phyloP scores from a whole-genome alignment of 2,329 filamentous ascomycete species.

The Lecanicillium sp. region DNA sequence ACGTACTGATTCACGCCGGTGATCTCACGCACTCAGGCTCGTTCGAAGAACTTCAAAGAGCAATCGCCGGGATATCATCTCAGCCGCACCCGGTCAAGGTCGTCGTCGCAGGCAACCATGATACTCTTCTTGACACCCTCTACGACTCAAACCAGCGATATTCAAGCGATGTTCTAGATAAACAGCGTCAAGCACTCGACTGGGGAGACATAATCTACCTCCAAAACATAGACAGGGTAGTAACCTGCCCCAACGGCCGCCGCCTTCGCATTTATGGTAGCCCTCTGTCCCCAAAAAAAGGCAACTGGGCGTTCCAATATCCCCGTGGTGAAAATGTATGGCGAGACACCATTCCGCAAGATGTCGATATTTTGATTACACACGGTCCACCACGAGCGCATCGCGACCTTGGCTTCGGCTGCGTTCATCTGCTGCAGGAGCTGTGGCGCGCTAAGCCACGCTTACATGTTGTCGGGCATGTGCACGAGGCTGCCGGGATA shows the following conservation, averaged over 20 bases:
- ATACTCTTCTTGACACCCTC: conserved; percentile 26
- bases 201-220: conserved; percentile 19
- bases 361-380: conserved; percentile 30
- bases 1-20: conserved; percentile 39
- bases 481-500: conserved; percentile 45
- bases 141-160: too few relatives aligned
- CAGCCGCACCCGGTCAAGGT: conserved; percentile 34
- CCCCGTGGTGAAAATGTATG: conserved; percentile 19
- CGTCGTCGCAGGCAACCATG: conserved; percentile 38
- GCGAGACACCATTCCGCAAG: conserved; percentile 14
- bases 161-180: too few relatives aligned
- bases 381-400: conserved; percentile 28
- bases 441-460: conserved; percentile 49
- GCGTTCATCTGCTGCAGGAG: conserved; percentile 27
- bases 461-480: conserved; percentile 59
- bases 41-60: conserved; percentile 27
- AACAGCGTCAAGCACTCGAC: too few relatives aligned
- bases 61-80: conserved; percentile 29
- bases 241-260: conserved; percentile 19
- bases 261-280: conserved; percentile 20
- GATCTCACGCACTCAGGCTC: conserved; percentile 38
- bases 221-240: conserved; percentile 11
- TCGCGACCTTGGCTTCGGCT: conserved; percentile 27
- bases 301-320: conserved; percentile 36
- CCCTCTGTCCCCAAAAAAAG: conserved; percentile 23